A percentile compares a stretch with the other conserved stretches of the same genome.
Conservation (phyloP, 306 rosid genomes). For the Cyclanthera cordifolia region DNA sequence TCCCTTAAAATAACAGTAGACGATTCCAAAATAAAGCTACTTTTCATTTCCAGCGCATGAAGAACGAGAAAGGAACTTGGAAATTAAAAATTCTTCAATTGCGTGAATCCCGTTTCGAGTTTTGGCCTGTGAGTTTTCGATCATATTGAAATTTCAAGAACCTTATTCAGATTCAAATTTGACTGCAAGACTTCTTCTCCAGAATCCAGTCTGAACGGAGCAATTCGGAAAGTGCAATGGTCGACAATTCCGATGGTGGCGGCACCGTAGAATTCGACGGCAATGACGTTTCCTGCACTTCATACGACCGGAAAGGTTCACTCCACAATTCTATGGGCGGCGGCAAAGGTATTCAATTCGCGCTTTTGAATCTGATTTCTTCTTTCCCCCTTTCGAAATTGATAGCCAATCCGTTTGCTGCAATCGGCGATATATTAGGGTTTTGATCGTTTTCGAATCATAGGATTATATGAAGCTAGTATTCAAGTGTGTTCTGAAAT, state of each 20-base stretch:
- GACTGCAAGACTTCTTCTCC: background rate
- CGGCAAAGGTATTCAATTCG: conserved; percentile 19
- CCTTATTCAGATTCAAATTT: background rate
- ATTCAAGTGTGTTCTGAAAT: no score
- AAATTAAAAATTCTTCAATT: background rate
- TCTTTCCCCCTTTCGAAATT: background rate
- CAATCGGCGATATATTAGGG: background rate
- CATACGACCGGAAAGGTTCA: conserved; percentile 25
- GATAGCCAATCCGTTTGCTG: background rate
- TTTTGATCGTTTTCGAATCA: background rate
- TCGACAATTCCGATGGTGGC: conserved; percentile 27
- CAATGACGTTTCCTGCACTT: conserved; percentile 28
- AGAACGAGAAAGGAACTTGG: background rate
- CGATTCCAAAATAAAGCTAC: no score
- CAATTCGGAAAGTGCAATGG: conserved; percentile 9
- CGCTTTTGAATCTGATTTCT: background rate
- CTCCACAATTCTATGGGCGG: conserved; percentile 24
- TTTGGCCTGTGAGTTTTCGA: background rate
- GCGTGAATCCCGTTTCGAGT: background rate
- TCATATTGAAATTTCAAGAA: background rate
- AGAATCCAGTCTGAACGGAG: background rate
- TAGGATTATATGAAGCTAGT: background rate
- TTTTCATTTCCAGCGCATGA: background rate
- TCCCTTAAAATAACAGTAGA: no score
- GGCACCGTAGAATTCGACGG: no score